Evolutionary conservation across 208 protist genomes (phyloP), one percentile per base, ranked within the genome.

Genomic region (Leishmania aethiopica): DNA sequence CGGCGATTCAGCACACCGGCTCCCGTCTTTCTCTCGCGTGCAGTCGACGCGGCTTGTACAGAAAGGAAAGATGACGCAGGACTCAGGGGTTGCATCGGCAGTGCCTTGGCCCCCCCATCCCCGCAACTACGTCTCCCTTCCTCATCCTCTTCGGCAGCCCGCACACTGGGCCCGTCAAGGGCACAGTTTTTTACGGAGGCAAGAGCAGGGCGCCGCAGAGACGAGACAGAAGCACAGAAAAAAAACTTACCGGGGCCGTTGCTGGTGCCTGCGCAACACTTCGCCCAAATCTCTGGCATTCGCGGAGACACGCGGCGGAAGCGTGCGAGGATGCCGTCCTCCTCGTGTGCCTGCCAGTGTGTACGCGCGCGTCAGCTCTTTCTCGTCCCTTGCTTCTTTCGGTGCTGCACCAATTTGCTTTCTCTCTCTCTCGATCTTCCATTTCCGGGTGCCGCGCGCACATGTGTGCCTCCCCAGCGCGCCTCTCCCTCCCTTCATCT

Each of bases 21-120:
- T 76, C 72, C n/a, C 72, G 49, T 25, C 72, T 55, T 42, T 76
- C 72, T 13, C 72, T 76, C 15, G 47, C 49, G 13, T n/a, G 15
- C 13, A 45, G 72, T 45, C 72, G 72, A 17, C 72, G 45, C 19
- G 49, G 72, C 13, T 59, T 28, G n/a, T 60, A 45, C 49, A 60
- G 49, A 40, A 32, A 60, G 10, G 25, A 8, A 32, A 55, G 51
- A 19, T 60, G 47, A 62, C 32, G 22, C 28, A 25, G 49, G 72
- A 7, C 7, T 32, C 22, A 51, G 15, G 37, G 35, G 42, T 8
- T 28, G 11, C 32, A n/a, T 40, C 1, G 40, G 25, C 69, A n/a
- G 40, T 53, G 1, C 25, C 69, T 25, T n/a, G 11, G 37, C 8
- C 42, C 7, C 42, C 7, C 22, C n/a, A 7, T 73, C 0, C 40